Conservation (phyloP, 2,329 filamentous ascomycete genomes). For the Penicillium sp. region DNA sequence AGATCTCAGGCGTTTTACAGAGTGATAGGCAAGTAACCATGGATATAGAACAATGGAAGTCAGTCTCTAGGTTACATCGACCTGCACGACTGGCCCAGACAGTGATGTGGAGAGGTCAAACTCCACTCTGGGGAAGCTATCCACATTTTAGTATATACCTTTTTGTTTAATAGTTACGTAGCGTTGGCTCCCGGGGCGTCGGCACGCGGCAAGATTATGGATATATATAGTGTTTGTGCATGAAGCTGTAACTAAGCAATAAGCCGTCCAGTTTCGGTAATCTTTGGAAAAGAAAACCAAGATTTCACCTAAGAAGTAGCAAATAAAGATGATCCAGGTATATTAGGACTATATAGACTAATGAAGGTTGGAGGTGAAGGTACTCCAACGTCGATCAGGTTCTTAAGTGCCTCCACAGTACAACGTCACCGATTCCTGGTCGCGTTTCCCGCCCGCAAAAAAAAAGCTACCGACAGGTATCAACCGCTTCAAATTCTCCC, state of each 20-base stretch:
- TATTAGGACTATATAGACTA: too few species aligned
- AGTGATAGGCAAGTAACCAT: background rate
- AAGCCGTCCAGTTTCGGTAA: background rate
- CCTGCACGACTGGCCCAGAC: slow-evolving; percentile 12
- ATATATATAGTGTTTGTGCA: background rate
- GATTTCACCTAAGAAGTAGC: background rate
- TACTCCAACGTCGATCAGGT: slow-evolving; percentile 1
- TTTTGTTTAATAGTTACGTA: background rate
- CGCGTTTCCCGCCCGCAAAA: slow-evolving; percentile 15
- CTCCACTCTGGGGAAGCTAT: background rate
- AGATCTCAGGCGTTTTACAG: background rate
- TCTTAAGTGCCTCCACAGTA: slow-evolving; percentile 12
- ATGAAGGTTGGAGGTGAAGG: background rate
- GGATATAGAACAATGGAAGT: background rate
- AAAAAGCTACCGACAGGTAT: slow-evolving; percentile 12
- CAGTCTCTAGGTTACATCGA: slow-evolving; percentile 6
- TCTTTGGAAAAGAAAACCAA: background rate
- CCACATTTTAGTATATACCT: background rate
- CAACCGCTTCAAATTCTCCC: slow-evolving; percentile 9
- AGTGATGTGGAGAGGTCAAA: slow-evolving; percentile 3
- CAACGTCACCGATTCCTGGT: slow-evolving; percentile 22
- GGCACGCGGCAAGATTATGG: too few species aligned
- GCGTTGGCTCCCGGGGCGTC: background rate
- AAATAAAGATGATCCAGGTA: too few species aligned
- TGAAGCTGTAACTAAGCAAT: background rate